Evolutionary conservation across 1,139 yeast genomes (phyloP), one percentile per base, ranked within the genome.

Genomic region (Candida anutae): DNA sequence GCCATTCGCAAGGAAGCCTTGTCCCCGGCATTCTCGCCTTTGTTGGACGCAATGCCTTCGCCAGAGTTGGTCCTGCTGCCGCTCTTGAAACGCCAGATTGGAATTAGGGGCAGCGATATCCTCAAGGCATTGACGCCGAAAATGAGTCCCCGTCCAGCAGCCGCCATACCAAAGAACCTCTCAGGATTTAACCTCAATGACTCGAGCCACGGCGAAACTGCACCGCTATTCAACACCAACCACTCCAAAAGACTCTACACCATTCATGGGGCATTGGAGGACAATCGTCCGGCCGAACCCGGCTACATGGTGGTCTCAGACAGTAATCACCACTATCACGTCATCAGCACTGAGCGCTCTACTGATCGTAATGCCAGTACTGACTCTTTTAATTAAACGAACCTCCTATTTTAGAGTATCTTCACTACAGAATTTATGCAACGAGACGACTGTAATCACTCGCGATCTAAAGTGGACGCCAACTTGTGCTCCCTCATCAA

Each of bases 11-110:
- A 55, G 21, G 74, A 64, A 33, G 44, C 55, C 11, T 46, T 71
- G 25, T 60, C 73, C 4, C 74, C 75, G 0, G 40, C 68, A 0
- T 49, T 71, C 24, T 58, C 73, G 3, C 77, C 77, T 2, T 48
- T 62, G 24, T 30, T 50, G 23, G 40, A 30, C 6, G 18, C 36
- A 4, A 19, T 15, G 13, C 8, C 29, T 14, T 33, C 16, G 29
- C 50, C 9, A 27, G 41, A 22, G 29, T 42, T 13, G n/a, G 16
- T 23, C 3, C 20, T 21, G 13, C 25, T 21, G 21, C 30, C 29
- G 8, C 26, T 26, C 15, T 21, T 23, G 21, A 21, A 15, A 25
- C 13, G 9, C 13, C 28, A 20, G 20, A 26, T 30, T 1, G 33
- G 35, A 3, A 29, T 29, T 20, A 21, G 23, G 24, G 32, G 37